Percentiles rank a stretch among this genome's conserved stretches.
These are phyloP conservation scores for Phytopythium cucurbitacearum DNA, from an alignment of 352 stramenopile species.

Conservation along the genomic window DNA sequence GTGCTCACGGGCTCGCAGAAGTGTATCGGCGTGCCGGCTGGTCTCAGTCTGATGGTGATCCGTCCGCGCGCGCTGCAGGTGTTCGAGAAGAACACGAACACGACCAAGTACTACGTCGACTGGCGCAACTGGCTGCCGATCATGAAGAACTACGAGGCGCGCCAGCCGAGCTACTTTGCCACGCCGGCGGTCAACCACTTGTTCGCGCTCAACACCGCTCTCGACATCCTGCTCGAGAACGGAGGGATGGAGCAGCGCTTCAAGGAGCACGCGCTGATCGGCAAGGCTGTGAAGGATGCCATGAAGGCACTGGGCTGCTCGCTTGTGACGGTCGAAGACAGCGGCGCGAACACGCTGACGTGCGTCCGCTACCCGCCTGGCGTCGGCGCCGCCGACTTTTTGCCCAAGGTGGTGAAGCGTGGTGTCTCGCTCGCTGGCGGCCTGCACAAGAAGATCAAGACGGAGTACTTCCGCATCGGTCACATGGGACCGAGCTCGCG, in stretches of 20 bases:
- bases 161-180: conserved; percentile 71
- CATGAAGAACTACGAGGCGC: conserved; percentile 83
- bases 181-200: conserved; percentile 79
- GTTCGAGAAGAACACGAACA: conserved; percentile 55
- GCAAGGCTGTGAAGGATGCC: conserved; percentile 58
- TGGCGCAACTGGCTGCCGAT: conserved; percentile 80
- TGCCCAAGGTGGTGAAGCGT: conserved; percentile 66
- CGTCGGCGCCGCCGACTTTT: conserved; percentile 56
- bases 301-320: conserved; percentile 58
- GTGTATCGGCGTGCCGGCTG: conserved; percentile 66
- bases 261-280: conserved; percentile 54
- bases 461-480: conserved; percentile 80
- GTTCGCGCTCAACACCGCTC: conserved; percentile 59
- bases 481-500: conserved; percentile 81
- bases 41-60: conserved; percentile 61
- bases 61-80: conserved; percentile 59
- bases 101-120: conserved; percentile 67
- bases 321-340: conserved; percentile 47
- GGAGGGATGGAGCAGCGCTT: conserved; percentile 79
- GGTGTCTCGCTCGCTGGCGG: conserved; percentile 71
- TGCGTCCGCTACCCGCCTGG: conserved; percentile 71
- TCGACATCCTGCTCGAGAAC: conserved; percentile 69
- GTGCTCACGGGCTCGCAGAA: conserved; percentile 80
- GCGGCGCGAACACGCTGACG: conserved; percentile 63
- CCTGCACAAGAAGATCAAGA: conserved; percentile 81